Evolutionary conservation across 768 basidiomycete genomes (phyloP).

Genomic region (Suillus fuscotomentosus): DNA sequence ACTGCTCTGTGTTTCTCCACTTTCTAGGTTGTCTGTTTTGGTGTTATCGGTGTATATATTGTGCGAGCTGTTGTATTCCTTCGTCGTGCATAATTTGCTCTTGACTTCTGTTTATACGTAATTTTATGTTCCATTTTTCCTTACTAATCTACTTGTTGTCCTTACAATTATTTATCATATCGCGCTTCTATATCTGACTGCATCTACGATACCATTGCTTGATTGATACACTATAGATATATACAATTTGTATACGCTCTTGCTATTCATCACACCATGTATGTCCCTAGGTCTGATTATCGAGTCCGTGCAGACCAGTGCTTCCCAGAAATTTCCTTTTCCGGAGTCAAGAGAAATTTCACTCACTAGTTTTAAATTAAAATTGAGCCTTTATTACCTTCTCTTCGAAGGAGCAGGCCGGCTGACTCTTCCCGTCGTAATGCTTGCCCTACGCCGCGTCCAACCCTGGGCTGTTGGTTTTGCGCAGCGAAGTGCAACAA

Average conservation of each 20-base stretch:
- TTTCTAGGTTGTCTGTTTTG: conserved; percentile 39
- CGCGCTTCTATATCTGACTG: conserved; percentile 1
- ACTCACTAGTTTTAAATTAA: background rate
- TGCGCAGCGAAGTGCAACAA: conserved; percentile 7
- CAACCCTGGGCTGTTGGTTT: conserved; percentile 9
- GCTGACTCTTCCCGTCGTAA: background rate
- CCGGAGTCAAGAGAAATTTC: background rate
- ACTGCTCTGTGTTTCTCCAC: conserved; percentile 59
- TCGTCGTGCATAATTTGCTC: conserved; percentile 10
- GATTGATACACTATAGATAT: conserved; percentile 4
- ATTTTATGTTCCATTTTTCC: conserved; percentile 9
- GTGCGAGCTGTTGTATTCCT: conserved; percentile 5
- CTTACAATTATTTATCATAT: conserved; percentile 11
- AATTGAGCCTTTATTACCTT: background rate
- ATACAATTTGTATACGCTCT: conserved; percentile 4
- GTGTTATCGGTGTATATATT: conserved; percentile 14
- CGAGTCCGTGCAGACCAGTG: background rate
- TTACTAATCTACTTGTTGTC: conserved; percentile 10
- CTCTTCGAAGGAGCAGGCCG: background rate
- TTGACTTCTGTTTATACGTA: conserved; percentile 9
- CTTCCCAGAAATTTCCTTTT: background rate
- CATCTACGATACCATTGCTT: conserved; percentile 10
- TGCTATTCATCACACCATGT: background rate
- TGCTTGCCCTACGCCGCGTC: conserved; percentile 18
- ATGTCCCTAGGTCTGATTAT: background rate